Percentiles rank a stretch among this genome's conserved stretches.
These are phyloP conservation scores for Solanum raphanifolium DNA, from an alignment of 257 asterid genomes.

Conservation along the genomic window DNA sequence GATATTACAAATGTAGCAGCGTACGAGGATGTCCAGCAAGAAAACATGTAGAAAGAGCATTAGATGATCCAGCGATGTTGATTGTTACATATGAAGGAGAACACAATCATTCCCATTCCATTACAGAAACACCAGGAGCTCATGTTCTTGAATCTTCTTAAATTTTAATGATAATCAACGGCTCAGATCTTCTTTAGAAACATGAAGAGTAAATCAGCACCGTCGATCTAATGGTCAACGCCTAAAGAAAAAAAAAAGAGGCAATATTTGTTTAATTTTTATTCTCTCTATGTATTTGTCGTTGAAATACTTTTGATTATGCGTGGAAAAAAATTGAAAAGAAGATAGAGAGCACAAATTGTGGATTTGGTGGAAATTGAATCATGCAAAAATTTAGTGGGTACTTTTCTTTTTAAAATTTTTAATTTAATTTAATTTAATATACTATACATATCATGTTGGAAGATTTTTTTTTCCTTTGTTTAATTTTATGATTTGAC, in stretches of 20 bases:
- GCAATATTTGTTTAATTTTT: slow-evolving; percentile 15
- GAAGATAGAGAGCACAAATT: slow-evolving; percentile 8
- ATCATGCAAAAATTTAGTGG: slow-evolving; percentile 27
- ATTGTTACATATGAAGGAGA: slow-evolving; percentile 62
- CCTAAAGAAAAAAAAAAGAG: slow-evolving; percentile 3
- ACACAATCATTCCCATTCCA: slow-evolving; percentile 46
- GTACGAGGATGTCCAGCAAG: slow-evolving; percentile 66
- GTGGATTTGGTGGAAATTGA: slow-evolving; percentile 56
- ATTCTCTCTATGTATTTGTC: slow-evolving; percentile 7
- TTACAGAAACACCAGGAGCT: slow-evolving; percentile 28
- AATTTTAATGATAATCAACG: slow-evolving; percentile 14
- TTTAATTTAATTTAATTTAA: neutral
- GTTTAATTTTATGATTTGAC: neutral
- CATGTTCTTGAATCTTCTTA: slow-evolving; percentile 48
- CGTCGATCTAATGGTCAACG: slow-evolving; percentile 28
- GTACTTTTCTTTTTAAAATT: neutral
- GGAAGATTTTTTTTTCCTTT: slow-evolving; percentile 1
- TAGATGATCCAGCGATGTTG: slow-evolving; percentile 53
- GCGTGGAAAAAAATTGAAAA: slow-evolving; percentile 11
- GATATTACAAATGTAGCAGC: slow-evolving; percentile 65
- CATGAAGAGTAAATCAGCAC: slow-evolving; percentile 4
- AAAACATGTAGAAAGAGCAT: slow-evolving; percentile 61
- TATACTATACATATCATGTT: slow-evolving; percentile 16
- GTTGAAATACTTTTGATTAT: slow-evolving; percentile 28
- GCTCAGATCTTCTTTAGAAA: slow-evolving; percentile 3